phyloP scores from a whole-genome alignment of 139 green algal species.

The Bryopsis sp. region DNA sequence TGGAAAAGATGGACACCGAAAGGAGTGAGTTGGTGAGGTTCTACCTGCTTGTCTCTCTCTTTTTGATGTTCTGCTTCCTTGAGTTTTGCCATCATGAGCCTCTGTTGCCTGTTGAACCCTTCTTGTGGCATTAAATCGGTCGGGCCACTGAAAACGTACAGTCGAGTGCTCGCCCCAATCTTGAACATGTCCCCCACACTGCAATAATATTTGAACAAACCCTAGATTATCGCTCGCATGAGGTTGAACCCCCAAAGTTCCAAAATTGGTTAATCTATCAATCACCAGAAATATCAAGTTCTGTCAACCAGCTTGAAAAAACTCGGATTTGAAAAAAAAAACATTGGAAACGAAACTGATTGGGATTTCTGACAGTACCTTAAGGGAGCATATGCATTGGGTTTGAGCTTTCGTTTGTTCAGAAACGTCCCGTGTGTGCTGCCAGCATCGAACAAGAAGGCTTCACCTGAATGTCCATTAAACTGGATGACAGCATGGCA shows the following conservation, averaged over 20 bases:
- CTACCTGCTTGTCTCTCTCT: background rate
- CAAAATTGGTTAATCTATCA: too few relatives aligned
- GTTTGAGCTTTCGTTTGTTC: conserved; percentile 72
- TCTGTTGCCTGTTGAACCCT: conserved; percentile 37
- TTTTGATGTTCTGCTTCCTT: background rate
- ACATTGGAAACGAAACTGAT: background rate
- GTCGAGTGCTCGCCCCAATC: conserved; percentile 71
- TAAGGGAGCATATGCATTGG: conserved; percentile 42
- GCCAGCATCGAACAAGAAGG: conserved; percentile 75
- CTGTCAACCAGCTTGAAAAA: background rate
- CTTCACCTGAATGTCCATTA: conserved; percentile 26
- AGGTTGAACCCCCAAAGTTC: too few relatives aligned
- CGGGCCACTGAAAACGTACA: conserved; percentile 74
- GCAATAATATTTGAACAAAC: too few relatives aligned
- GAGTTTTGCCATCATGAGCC: background rate
- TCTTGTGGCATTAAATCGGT: conserved; percentile 79
- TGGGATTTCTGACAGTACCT: conserved; percentile 22
- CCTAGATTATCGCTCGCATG: too few relatives aligned
- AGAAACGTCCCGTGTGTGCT: conserved; percentile 83
- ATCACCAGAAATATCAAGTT: background rate
- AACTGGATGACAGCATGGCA: conserved; percentile 61
- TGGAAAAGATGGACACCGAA: too few relatives aligned
- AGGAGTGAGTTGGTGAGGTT: too few relatives aligned
- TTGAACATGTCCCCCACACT: conserved; percentile 75
- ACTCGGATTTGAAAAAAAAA: background rate